Evolutionary conservation across 2,329 filamentous ascomycete genomes (phyloP).

Genomic region (Plenodomus tracheiphilus): DNA sequence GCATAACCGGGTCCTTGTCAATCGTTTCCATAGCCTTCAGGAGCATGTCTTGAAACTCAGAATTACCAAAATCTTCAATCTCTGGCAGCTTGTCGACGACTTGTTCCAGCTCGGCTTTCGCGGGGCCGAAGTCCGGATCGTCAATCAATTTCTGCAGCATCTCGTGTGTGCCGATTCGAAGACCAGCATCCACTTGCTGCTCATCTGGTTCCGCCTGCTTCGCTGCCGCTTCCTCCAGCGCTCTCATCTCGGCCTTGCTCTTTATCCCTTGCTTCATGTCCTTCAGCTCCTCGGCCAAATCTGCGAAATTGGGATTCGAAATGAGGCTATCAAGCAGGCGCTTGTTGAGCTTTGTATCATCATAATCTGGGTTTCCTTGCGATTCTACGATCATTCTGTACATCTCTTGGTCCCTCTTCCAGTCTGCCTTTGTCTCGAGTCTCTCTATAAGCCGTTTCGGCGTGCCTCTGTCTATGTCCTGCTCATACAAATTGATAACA

Average conservation of each 20-base stretch:
- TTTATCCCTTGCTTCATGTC: slow-evolving; percentile 30
- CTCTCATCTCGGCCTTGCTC: slow-evolving; percentile 18
- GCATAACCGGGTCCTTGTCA: slow-evolving; percentile 20
- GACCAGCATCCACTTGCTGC: slow-evolving; percentile 17
- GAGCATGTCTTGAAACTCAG: slow-evolving; percentile 26
- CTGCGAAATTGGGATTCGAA: slow-evolving; percentile 32
- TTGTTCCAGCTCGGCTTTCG: slow-evolving; percentile 24
- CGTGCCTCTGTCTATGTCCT: slow-evolving; percentile 28
- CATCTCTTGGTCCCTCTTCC: slow-evolving; percentile 25
- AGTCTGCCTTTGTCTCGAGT: slow-evolving; percentile 29
- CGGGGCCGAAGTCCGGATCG: slow-evolving; percentile 32
- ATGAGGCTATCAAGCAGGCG: slow-evolving; percentile 35
- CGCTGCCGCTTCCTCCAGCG: slow-evolving; percentile 10
- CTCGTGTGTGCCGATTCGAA: slow-evolving; percentile 24
- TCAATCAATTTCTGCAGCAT: slow-evolving; percentile 30
- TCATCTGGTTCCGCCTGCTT: slow-evolving; percentile 17
- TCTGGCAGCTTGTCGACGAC: slow-evolving; percentile 29
- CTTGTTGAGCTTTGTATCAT: slow-evolving; percentile 29
- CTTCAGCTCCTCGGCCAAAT: slow-evolving; percentile 30
- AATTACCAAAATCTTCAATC: slow-evolving; percentile 18
- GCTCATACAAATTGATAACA: slow-evolving; percentile 34
- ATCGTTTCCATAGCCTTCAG: slow-evolving; percentile 28
- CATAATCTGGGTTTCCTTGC: slow-evolving; percentile 31
- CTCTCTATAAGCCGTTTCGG: slow-evolving; percentile 26
- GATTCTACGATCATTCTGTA: slow-evolving; percentile 29